phyloP scores from a whole-genome alignment of 1,139 yeast genomes.

The Blastobotrys persicus region DNA sequence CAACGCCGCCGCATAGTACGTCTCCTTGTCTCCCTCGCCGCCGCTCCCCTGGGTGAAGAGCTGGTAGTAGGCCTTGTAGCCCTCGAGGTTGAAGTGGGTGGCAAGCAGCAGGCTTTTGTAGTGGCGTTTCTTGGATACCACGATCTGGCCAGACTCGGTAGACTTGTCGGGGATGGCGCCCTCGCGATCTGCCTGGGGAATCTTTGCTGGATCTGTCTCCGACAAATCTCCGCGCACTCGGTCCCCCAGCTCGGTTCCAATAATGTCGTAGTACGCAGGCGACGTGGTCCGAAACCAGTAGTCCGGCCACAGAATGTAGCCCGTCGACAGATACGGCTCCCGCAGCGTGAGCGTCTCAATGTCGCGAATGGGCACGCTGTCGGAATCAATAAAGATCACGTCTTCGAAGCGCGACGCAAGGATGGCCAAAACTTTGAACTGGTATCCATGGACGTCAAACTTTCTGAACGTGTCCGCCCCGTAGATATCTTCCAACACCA shows the following conservation, averaged over 20 bases:
- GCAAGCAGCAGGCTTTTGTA: constrained; percentile 63
- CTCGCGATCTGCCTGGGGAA: constrained; percentile 63
- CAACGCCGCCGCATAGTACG: constrained; percentile 76
- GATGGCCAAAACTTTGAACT: constrained; percentile 73
- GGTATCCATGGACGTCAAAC: constrained; percentile 67
- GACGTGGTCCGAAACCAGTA: constrained; percentile 75
- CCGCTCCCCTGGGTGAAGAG: constrained; percentile 78
- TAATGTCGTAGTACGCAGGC: constrained; percentile 65
- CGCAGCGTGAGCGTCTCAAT: constrained; percentile 55
- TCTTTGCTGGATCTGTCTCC: constrained; percentile 32
- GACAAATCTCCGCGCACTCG: constrained; percentile 43
- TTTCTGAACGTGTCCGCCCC: constrained; percentile 45
- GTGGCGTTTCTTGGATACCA: constrained; percentile 66
- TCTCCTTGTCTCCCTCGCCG: constrained; percentile 92
- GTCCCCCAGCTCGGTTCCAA: constrained; percentile 47
- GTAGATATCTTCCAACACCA: constrained; percentile 56
- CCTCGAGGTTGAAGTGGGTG: constrained; percentile 73
- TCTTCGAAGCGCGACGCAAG: constrained; percentile 75
- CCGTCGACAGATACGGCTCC: constrained; percentile 53
- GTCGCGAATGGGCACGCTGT: constrained; percentile 60
- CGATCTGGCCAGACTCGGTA: constrained; percentile 78
- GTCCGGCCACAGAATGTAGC: constrained; percentile 79
- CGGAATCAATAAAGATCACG: constrained; percentile 74
- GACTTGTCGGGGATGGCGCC: constrained; percentile 80
- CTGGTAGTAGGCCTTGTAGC: constrained; percentile 80